A percentile compares a stretch with the other conserved stretches of the same genome.
Conservation (phyloP, 352 stramenopile species). For the Globisporangium camurandrum region DNA sequence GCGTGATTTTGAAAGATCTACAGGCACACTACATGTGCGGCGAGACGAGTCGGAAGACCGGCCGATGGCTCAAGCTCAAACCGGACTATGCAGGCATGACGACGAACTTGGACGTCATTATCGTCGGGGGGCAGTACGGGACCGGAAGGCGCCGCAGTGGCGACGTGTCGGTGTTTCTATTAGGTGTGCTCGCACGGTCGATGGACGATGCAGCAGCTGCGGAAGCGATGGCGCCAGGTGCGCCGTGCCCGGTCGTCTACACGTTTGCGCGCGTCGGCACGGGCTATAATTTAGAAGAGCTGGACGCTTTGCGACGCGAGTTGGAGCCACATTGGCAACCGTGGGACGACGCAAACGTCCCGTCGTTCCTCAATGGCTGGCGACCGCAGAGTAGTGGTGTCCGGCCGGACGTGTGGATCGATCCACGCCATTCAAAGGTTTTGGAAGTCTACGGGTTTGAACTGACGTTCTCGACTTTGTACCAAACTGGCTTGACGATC, state of each 20-base stretch:
- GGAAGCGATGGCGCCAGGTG: slow-evolving; percentile 38
- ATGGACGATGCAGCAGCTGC: slow-evolving; percentile 42
- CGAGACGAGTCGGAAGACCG: slow-evolving; percentile 65
- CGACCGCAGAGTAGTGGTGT: slow-evolving; percentile 67
- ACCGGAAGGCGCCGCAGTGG: slow-evolving; percentile 65
- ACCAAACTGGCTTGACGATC: slow-evolving; percentile 73
- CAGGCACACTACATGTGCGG: slow-evolving; percentile 87
- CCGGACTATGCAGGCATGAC: slow-evolving; percentile 84
- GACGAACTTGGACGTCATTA: slow-evolving; percentile 70
- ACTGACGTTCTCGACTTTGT: slow-evolving; percentile 71
- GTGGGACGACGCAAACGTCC: slow-evolving; percentile 66
- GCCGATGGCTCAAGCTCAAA: slow-evolving; percentile 86
- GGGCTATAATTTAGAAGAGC: slow-evolving; percentile 76
- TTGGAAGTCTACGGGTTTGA: slow-evolving; percentile 85
- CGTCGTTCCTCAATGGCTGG: slow-evolving; percentile 70
- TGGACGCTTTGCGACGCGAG: slow-evolving; percentile 62
- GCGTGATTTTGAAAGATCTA: slow-evolving; percentile 79
- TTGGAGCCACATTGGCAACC: slow-evolving; percentile 72
- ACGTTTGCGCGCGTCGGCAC: slow-evolving; percentile 79
- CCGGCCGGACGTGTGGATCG: slow-evolving; percentile 77
- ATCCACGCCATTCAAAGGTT: slow-evolving; percentile 72
- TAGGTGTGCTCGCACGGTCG: slow-evolving; percentile 56
- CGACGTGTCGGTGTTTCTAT: slow-evolving; percentile 75
- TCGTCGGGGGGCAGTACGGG: slow-evolving; percentile 79
- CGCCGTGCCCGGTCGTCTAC: slow-evolving; percentile 53